Evolutionary conservation across 2,329 filamentous ascomycete species (phyloP).

Genomic region (Sodiomyces alkalinus): DNA sequence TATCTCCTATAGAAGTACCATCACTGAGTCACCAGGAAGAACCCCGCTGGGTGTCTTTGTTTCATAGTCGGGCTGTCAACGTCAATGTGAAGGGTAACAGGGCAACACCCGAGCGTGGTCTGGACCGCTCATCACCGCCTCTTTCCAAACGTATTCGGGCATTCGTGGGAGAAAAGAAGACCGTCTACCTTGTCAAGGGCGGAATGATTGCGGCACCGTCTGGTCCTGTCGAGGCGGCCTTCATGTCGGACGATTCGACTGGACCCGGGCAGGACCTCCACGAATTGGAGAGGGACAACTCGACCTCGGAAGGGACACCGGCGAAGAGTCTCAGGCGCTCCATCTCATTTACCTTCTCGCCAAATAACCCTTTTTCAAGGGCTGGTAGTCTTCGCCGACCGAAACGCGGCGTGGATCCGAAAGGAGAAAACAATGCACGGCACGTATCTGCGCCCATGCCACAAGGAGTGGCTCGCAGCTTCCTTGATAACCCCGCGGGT

Average conservation of each 20-base stretch:
- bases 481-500: constrained; percentile 4
- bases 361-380: constrained; percentile 39
- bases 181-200: constrained; percentile 5
- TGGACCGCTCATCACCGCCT: constrained; percentile 14
- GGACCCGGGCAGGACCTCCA: constrained; percentile 2
- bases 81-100: constrained; percentile 13
- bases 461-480: constrained; percentile 14
- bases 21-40: no score
- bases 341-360: constrained; percentile 42
- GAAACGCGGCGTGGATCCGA: constrained; percentile 31
- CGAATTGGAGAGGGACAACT: constrained; percentile 4
- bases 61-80: constrained; percentile 27
- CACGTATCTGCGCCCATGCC: constrained; percentile 37
- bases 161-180: constrained; percentile 14
- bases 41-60: constrained; percentile 40
- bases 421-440: constrained; percentile 28
- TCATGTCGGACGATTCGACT: not conserved
- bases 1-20: no score
- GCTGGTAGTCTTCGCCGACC: constrained; percentile 39
- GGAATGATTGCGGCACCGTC: constrained; percentile 6
- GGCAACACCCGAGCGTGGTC: constrained; percentile 11
- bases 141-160: constrained; percentile 14
- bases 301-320: constrained; percentile 22
- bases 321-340: constrained; percentile 34
- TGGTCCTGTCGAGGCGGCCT: not conserved